Evolutionary conservation across 1,284 basidiomycete genomes (phyloP), one percentile per base, ranked within the genome.

Genomic region (Puccinia polysora): DNA sequence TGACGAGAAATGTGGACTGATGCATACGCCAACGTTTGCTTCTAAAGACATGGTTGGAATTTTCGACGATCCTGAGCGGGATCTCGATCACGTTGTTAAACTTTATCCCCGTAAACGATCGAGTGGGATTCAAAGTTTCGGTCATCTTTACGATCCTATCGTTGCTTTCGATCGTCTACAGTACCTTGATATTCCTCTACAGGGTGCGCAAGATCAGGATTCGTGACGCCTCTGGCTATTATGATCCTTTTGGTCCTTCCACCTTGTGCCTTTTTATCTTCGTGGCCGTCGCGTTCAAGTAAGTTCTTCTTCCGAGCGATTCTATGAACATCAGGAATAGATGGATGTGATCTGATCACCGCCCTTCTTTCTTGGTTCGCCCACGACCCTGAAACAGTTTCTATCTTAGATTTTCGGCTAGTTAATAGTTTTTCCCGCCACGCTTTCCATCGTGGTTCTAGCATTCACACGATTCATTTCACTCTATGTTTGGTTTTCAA

Each of bases 131-230:
- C 49, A 86, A 95, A 77, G 88, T 89, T 74, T 89, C 93, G 8
- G 84, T 85, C 12, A 82, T 91, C 73, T 98, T 98, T 83, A 97
- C 94, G 0, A 80, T 93, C 69, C 86, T 89, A 7, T 90, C 96
- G 15, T 84, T 98, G n/a, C 80, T 91, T 58, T 86, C 92, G 1
- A 91, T 97, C 76, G 87, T 88, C 18, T 98, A 98, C 81, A 86
- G 89, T 0, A 90, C 89, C 2, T 84, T 85, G 73, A 89, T 95
- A 76, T 98, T 95, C 80, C 84, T 91, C n/a, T 89, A 88, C 79
- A 87, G 95, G 63, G 88, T 91, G 12, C 78, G 85, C 71, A 86
- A 86, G 76, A 84, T 98, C 75, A 84, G 91, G 43, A 40, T 25
- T 25, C 36, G 65, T 1, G 23, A 38, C n/a, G 65, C 65, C 15